phyloP scores from a whole-genome alignment of 768 basidiomycete genomes.

The Goffeauzyma gilvescens region DNA sequence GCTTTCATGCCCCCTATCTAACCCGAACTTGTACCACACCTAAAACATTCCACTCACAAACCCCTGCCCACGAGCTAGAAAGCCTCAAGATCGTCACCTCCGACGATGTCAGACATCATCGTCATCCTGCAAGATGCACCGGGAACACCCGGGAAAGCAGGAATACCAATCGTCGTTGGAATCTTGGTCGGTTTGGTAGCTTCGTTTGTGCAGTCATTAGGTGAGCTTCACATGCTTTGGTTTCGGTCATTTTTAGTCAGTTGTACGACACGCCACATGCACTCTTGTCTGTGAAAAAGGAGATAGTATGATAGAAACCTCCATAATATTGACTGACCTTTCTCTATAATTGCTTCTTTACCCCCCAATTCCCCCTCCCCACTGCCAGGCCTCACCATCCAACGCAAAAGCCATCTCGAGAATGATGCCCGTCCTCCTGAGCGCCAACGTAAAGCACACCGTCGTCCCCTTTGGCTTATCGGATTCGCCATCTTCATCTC shows the following conservation, averaged over 20 bases:
- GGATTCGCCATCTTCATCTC: constrained; percentile 41
- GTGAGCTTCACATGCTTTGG: constrained; percentile 16
- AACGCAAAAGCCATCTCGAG: constrained; percentile 76
- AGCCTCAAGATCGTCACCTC: neutral
- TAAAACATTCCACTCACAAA: no score
- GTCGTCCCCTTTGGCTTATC: constrained; percentile 71
- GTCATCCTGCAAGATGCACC: neutral
- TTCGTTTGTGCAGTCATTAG: constrained; percentile 72
- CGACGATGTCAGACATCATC: neutral
- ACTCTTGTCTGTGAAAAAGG: no score
- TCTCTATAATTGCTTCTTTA: neutral
- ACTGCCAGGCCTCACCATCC: constrained; percentile 68
- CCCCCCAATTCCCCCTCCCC: neutral
- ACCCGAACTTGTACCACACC: no score
- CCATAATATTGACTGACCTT: neutral
- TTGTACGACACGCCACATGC: no score
- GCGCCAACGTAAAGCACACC: constrained; percentile 50
- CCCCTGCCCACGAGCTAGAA: neutral
- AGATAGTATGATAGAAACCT: no score
- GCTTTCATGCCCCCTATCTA: no score
- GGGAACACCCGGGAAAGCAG: constrained; percentile 7
- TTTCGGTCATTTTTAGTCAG: no score
- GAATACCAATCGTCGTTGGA: constrained; percentile 26
- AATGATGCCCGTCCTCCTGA: constrained; percentile 53
- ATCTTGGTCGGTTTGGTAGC: constrained; percentile 51